Conservation (phyloP, 768 basidiomycete species). For the Mrakia gelida region DNA sequence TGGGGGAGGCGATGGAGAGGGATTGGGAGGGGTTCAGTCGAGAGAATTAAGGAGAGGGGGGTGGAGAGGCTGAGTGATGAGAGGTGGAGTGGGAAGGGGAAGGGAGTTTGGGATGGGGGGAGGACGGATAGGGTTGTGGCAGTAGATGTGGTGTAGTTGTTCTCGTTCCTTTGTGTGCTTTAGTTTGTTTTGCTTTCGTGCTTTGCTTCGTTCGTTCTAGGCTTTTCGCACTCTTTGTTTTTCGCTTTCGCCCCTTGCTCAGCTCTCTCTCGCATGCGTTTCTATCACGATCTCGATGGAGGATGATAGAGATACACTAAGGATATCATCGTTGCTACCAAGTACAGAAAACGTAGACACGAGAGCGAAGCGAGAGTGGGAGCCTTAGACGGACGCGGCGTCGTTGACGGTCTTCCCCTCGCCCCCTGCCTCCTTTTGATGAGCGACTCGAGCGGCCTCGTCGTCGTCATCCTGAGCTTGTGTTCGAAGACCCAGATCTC, state of each 20-base stretch:
- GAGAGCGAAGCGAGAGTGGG: too few species aligned
- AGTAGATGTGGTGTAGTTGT: too few species aligned
- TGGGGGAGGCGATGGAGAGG: slow-evolving; percentile 16
- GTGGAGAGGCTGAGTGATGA: slow-evolving; percentile 9
- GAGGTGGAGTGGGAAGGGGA: slow-evolving; percentile 2
- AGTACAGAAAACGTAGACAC: too few species aligned
- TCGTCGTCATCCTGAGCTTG: neutral
- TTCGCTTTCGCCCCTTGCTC: neutral
- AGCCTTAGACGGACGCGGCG: neutral
- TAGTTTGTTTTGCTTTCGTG: neutral
- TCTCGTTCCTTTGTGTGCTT: too few species aligned
- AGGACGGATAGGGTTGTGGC: neutral
- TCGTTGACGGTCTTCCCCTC: neutral
- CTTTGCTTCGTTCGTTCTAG: neutral
- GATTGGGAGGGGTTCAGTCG: slow-evolving; percentile 3
- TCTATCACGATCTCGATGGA: neutral
- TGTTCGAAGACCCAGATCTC: neutral
- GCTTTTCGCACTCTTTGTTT: neutral
- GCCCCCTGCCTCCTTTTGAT: neutral
- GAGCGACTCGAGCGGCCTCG: neutral
- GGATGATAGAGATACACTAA: too few species aligned
- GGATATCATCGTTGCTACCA: too few species aligned
- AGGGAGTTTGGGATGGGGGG: slow-evolving; percentile 3
- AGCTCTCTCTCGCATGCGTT: neutral
- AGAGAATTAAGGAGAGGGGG: slow-evolving; percentile 3